These are phyloP conservation scores for Yamadazyma sp. DNA, from an alignment of 805 yeast species.

Conservation along the genomic window DNA sequence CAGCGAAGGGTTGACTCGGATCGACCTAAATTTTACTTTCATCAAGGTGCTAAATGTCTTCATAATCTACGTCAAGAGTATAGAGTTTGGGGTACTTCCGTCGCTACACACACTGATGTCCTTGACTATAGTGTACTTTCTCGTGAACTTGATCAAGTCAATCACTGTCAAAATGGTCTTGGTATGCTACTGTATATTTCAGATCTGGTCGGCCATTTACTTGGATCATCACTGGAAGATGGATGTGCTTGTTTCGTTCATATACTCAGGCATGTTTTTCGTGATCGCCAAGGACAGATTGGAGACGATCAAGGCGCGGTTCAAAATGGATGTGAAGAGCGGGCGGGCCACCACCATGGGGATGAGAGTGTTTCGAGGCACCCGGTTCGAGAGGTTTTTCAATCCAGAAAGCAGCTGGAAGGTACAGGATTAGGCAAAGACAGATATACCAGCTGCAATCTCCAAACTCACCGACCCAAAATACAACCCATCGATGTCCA, in stretches of 20 bases:
- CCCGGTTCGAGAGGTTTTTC: slow-evolving; percentile 50
- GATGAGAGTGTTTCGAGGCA: slow-evolving; percentile 59
- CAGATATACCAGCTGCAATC: too few relatives aligned
- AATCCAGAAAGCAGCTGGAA: too few relatives aligned
- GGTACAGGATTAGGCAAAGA: too few relatives aligned
- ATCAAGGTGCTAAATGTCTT: slow-evolving; percentile 12
- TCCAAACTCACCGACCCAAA: too few relatives aligned
- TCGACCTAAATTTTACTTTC: slow-evolving; percentile 50
- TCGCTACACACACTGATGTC: slow-evolving; percentile 70
- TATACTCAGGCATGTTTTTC: slow-evolving; percentile 32
- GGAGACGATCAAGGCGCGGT: slow-evolving; percentile 32
- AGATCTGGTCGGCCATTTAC: slow-evolving; percentile 78
- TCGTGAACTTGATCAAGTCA: slow-evolving; percentile 42
- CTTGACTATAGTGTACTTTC: slow-evolving; percentile 45
- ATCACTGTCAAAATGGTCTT: slow-evolving; percentile 34
- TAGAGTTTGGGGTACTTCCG: slow-evolving; percentile 59
- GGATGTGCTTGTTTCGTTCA: slow-evolving; percentile 56
- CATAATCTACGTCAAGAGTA: slow-evolving; percentile 14
- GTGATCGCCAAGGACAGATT: slow-evolving; percentile 11
- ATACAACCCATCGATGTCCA: too few relatives aligned
- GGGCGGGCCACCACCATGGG: slow-evolving; percentile 52
- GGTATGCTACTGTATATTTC: slow-evolving; percentile 48
- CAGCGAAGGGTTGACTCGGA: slow-evolving; percentile 68
- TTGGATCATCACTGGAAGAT: slow-evolving; percentile 71
- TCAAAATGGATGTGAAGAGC: slow-evolving; percentile 32